These are phyloP conservation scores for Solanum ossicruentum DNA, from an alignment of 257 asterid species.

Conservation along the genomic window DNA sequence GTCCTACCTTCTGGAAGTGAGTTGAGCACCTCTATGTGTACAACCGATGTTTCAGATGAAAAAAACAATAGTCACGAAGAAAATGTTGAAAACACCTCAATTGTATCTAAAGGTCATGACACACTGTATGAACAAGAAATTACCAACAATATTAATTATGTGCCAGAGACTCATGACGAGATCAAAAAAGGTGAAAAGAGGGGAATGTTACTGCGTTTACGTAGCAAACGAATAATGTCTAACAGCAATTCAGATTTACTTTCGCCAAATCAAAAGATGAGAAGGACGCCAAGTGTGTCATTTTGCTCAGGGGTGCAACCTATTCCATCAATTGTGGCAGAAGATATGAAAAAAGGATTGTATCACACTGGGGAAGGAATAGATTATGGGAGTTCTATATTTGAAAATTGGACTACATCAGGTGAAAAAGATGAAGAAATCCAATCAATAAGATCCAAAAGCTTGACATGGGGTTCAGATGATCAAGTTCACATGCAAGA, in stretches of 20 bases:
- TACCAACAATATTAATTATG: background rate
- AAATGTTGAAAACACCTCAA: background rate
- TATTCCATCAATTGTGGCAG: conserved; percentile 49
- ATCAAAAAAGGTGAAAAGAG: background rate
- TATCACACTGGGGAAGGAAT: conserved; percentile 25
- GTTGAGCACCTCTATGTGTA: background rate
- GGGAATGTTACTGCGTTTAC: background rate
- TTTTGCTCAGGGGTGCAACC: conserved; percentile 30
- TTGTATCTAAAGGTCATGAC: background rate
- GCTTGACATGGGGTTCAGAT: conserved; percentile 6
- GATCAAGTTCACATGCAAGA: conserved; percentile 12
- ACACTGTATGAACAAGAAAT: background rate
- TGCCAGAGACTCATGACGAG: background rate
- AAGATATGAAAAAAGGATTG: conserved; percentile 31
- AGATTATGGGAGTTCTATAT: conserved; percentile 40
- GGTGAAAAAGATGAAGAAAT: conserved; percentile 1
- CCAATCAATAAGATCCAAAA: conserved; percentile 1
- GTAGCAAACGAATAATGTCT: background rate
- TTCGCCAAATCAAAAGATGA: conserved; percentile 3
- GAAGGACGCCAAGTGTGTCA: conserved; percentile 20
- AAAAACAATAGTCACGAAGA: background rate
- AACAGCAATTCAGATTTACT: background rate
- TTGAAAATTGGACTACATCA: conserved; percentile 54
- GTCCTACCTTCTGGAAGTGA: conserved; percentile 9
- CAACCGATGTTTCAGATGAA: background rate